A percentile compares a stretch with the other conserved stretches of the same genome.
These are phyloP conservation scores for Babesia bigemina DNA, from an alignment of 169 alveolate species.

Conservation along the genomic window DNA sequence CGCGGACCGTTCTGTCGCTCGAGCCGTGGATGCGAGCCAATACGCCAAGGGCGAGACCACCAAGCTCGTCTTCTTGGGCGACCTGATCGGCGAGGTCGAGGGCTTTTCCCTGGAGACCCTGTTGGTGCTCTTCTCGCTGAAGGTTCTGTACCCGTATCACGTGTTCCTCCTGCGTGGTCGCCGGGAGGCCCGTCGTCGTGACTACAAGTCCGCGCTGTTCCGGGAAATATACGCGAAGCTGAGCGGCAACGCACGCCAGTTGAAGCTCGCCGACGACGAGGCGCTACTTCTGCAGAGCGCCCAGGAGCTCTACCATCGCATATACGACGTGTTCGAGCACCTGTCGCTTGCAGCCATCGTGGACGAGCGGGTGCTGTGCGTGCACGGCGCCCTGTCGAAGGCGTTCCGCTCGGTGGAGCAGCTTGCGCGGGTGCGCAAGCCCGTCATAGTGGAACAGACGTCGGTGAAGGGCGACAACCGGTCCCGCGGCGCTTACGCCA, in stretches of 20 bases:
- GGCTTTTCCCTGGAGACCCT: slow-evolving; percentile 49
- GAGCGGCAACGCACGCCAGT: slow-evolving; percentile 3
- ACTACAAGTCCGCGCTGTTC: slow-evolving; percentile 48
- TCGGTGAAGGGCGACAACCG: slow-evolving; percentile 35
- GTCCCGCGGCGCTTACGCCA: not conserved
- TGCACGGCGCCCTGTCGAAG: slow-evolving; percentile 87
- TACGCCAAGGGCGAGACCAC: slow-evolving; percentile 37
- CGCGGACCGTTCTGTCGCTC: not conserved
- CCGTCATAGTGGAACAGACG: slow-evolving; percentile 32
- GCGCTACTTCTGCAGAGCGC: slow-evolving; percentile 75
- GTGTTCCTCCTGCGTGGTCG: slow-evolving; percentile 38
- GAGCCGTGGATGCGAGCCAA: not conserved
- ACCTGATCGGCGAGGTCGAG: slow-evolving; percentile 31
- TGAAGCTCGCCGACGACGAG: slow-evolving; percentile 48
- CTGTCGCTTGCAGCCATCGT: slow-evolving; percentile 93
- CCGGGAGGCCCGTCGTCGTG: slow-evolving; percentile 30
- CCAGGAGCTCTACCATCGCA: slow-evolving; percentile 90
- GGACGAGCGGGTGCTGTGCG: slow-evolving; percentile 89
- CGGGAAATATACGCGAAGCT: slow-evolving; percentile 47
- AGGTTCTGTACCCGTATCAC: slow-evolving; percentile 67
- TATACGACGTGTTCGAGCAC: slow-evolving; percentile 91
- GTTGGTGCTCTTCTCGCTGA: slow-evolving; percentile 48
- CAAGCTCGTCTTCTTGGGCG: slow-evolving; percentile 52
- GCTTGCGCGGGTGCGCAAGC: slow-evolving; percentile 81
- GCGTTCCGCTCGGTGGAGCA: slow-evolving; percentile 85